Percentiles rank a stretch among this genome's conserved stretches.
Evolutionary conservation across 1,139 yeast genomes (phyloP).

Genomic region (Taiozyma sp.): DNA sequence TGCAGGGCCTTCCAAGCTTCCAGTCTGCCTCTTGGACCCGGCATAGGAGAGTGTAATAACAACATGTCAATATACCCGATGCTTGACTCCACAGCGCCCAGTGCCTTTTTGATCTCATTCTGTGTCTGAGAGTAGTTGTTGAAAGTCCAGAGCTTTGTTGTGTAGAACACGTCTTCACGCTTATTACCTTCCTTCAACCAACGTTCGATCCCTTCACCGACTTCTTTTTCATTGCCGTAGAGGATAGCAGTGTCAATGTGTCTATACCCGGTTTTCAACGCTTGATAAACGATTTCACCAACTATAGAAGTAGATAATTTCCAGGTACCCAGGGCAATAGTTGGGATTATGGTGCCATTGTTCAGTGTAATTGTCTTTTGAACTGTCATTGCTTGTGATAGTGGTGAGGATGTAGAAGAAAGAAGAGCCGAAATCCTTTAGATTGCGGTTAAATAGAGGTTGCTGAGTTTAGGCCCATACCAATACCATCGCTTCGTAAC

Average conservation of each 20-base stretch:
- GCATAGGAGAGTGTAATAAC: constrained; percentile 42
- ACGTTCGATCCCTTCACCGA: constrained; percentile 42
- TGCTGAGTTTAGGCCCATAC: background rate
- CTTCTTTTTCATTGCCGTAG: constrained; percentile 54
- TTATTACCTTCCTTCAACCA: constrained; percentile 48
- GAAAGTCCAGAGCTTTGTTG: constrained; percentile 62
- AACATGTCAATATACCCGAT: constrained; percentile 45
- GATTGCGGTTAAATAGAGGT: background rate
- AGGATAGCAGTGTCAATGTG: constrained; percentile 59
- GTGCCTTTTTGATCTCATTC: constrained; percentile 42
- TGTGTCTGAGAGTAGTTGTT: constrained; percentile 52
- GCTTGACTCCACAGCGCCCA: constrained; percentile 41
- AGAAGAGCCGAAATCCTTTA: background rate
- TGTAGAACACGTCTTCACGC: constrained; percentile 61
- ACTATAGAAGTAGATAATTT: constrained; percentile 37
- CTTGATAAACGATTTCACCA: constrained; percentile 39
- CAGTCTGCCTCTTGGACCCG: constrained; percentile 40
- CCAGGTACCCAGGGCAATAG: constrained; percentile 56
- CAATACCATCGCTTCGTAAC: too few species aligned
- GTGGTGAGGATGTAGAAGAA: background rate
- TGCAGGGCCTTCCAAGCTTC: constrained; percentile 34
- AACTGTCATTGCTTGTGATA: constrained; percentile 1
- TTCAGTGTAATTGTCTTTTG: constrained; percentile 25
- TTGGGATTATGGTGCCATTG: constrained; percentile 45
- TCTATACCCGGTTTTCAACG: constrained; percentile 61